Evolutionary conservation across 768 basidiomycete genomes (phyloP).

Genomic region (Mycena pura): DNA sequence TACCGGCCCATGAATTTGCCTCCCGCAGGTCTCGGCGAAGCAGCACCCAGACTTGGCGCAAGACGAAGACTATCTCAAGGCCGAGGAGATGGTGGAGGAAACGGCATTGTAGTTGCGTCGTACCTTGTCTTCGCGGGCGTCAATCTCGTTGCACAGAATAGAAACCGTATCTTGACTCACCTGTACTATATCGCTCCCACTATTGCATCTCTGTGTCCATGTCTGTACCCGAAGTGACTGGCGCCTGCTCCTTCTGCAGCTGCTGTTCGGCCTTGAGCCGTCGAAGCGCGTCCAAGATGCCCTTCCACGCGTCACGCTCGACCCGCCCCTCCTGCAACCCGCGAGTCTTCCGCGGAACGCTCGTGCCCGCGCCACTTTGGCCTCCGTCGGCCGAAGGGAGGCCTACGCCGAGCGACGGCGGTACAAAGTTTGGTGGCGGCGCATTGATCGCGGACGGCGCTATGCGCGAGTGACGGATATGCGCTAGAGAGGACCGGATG

Average conservation of each 20-base stretch:
- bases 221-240: constrained; percentile 33
- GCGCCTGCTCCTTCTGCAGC: background rate
- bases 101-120: constrained; percentile 49
- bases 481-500: constrained; percentile 80
- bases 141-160: background rate
- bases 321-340: constrained; percentile 81
- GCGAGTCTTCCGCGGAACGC: constrained; percentile 49
- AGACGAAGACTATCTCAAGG: constrained; percentile 57
- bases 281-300: constrained; percentile 70
- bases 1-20: constrained; percentile 8
- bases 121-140: background rate
- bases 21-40: constrained; percentile 50
- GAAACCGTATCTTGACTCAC: constrained; percentile 15
- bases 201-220: constrained; percentile 29
- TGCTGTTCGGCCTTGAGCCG: constrained; percentile 58
- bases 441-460: constrained; percentile 90
- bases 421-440: constrained; percentile 73
- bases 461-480: constrained; percentile 82
- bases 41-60: constrained; percentile 47
- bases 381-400: constrained; percentile 54
- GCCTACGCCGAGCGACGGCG: constrained; percentile 80
- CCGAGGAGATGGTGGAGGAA: constrained; percentile 63
- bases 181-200: constrained; percentile 17
- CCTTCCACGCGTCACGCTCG: constrained; percentile 80
- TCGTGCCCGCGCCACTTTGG: too few relatives aligned